Evolutionary conservation across 768 basidiomycete genomes (phyloP).

Genomic region (Tephrocybe sp.): DNA sequence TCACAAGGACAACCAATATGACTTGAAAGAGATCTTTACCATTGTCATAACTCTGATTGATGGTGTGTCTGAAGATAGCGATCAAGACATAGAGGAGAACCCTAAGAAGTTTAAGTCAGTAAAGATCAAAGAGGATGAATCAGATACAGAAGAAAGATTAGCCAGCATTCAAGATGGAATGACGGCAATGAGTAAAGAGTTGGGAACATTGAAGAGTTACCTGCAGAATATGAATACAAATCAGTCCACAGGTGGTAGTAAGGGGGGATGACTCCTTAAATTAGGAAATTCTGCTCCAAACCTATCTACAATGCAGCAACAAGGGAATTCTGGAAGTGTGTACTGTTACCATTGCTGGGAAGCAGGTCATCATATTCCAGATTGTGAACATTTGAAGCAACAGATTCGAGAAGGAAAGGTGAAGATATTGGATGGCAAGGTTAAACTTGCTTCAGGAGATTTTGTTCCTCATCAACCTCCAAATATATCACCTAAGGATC

Average conservation of each 20-base stretch:
- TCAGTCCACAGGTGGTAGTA: neutral
- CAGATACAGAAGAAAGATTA: neutral
- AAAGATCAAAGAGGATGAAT: neutral
- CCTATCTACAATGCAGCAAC: neutral
- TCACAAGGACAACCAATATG: neutral
- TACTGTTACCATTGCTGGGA: neutral
- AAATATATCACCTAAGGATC: neutral
- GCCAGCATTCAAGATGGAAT: neutral
- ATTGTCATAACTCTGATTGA: neutral
- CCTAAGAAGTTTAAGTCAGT: no score
- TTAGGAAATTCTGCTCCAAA: neutral
- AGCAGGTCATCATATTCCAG: neutral
- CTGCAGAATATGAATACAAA: neutral
- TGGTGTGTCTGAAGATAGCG: neutral
- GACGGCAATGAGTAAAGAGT: neutral
- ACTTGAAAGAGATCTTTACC: neutral
- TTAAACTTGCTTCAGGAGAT: neutral
- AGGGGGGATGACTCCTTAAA: neutral
- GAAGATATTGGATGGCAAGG: neutral
- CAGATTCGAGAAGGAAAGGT: neutral
- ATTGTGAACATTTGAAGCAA: neutral
- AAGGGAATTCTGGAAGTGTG: neutral
- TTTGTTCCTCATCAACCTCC: neutral
- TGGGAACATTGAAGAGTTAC: neutral
- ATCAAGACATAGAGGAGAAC: neutral